A percentile compares a stretch with the other conserved stretches of the same genome.
Conservation (phyloP, 768 basidiomycete species). For the Boletus patriciae region DNA sequence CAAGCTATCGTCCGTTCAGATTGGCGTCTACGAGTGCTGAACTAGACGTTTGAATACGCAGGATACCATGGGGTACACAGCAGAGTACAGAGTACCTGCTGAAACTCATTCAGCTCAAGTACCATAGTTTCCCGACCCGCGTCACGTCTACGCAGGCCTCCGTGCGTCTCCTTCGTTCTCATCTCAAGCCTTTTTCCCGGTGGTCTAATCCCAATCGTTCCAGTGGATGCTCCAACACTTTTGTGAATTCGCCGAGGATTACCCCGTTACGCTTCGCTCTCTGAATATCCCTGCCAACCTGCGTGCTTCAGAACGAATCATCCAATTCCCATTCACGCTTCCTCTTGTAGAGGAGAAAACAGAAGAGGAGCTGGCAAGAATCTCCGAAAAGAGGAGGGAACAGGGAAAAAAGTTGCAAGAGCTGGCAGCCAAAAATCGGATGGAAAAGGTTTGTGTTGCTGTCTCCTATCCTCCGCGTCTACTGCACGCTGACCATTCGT, state of each 20-base stretch:
- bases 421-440: constrained; percentile 78
- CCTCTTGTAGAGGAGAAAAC: constrained; percentile 77
- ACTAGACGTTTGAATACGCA: constrained; percentile 31
- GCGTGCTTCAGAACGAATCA: constrained; percentile 62
- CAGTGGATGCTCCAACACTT: constrained; percentile 92
- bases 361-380: constrained; percentile 81
- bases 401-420: constrained; percentile 89
- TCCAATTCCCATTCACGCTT: constrained; percentile 83
- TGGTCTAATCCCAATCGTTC: background rate
- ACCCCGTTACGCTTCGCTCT: constrained; percentile 59
- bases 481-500: background rate
- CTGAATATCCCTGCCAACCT: constrained; percentile 69
- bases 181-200: background rate
- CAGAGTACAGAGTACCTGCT: constrained; percentile 91
- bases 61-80: constrained; percentile 91
- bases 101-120: constrained; percentile 93
- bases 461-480: background rate
- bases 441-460: constrained; percentile 67
- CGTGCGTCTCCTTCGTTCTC: constrained; percentile 43
- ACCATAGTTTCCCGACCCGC: constrained; percentile 87
- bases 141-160: constrained; percentile 75
- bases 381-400: constrained; percentile 79
- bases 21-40: background rate
- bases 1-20: background rate
- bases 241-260: constrained; percentile 81